phyloP scores from a whole-genome alignment of 1,284 basidiomycete species.

The Microbotryum silenes-acaulis region DNA sequence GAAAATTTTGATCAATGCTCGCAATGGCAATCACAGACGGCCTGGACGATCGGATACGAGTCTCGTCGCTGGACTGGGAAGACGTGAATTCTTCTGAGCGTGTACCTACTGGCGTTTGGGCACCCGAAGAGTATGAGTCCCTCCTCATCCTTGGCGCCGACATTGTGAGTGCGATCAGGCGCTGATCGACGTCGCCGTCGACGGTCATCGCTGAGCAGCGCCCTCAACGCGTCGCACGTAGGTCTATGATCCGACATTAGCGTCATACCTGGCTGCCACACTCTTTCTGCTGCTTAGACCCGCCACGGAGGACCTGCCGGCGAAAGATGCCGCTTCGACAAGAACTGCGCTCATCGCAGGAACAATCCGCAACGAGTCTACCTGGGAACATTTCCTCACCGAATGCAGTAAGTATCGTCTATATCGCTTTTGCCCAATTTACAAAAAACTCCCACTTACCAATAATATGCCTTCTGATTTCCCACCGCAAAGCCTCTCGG shows the following conservation, averaged over 20 bases:
- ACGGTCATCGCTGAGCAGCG: background rate
- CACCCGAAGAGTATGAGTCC: background rate
- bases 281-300: conserved; percentile 13
- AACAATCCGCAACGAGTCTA: conserved; percentile 23
- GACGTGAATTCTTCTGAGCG: background rate
- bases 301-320: background rate
- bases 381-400: conserved; percentile 17
- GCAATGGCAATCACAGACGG: conserved; percentile 1
- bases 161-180: conserved; percentile 14
- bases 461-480: background rate
- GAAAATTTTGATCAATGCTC: background rate
- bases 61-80: conserved; percentile 24
- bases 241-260: conserved; percentile 27
- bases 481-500: background rate
- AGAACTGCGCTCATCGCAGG: conserved; percentile 21
- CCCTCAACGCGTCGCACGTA: background rate
- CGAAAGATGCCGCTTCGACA: no score
- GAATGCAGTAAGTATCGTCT: conserved; percentile 19
- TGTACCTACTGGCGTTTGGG: conserved; percentile 1
- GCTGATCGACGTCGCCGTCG: background rate
- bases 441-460: background rate
- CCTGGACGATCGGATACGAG: background rate
- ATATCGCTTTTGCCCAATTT: background rate
- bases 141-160: conserved; percentile 26
- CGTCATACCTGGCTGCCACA: conserved; percentile 6